Evolutionary conservation across 2,329 filamentous ascomycete genomes (phyloP), one percentile per base, ranked within the genome.

Genomic region (Cladosporium colombiae): DNA sequence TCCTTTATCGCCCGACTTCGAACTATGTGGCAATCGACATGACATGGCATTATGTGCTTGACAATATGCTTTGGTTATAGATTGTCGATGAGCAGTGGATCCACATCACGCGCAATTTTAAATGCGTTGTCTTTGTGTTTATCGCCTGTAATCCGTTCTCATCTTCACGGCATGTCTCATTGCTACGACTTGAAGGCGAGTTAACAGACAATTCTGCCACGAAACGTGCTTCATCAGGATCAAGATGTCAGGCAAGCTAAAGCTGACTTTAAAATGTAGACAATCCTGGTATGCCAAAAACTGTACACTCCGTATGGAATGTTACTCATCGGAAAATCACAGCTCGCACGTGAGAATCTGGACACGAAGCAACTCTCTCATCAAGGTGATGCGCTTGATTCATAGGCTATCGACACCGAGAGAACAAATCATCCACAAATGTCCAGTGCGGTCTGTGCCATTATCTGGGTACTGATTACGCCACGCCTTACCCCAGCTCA

Each of bases 21-120:
- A 23, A 16, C 25, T 46, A 29, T 25, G 33, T 63, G 60, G 60
- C 61, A 56, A 63, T 21, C 18, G 35, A 29, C 10, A 56, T 63
- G 50, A 56, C 35, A 59, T 33, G 52, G n/a, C n/a, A 18, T n/a
- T 44, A 44, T 44, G 37, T 3, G 14, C 5, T 46, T 8, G n/a
- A 10, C 8, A 21, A 23, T 10, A 46, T 46, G 40, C n/a, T 46
- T 46, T 21, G 37, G n/a, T 46, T 21, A n/a, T 46, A 11, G 23
- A 21, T 1, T 46, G n/a, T 13, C 11, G 0, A 11, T 44, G 37
- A 44, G 18, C 37, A n/a, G n/a, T 44, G 18, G 16, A 44, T n/a
- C 37, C 18, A 44, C 37, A 18, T 44, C n/a, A 44, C 8, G 37
- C 37, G 18, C 18, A n/a, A 18, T 18, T 18, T 6, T 10, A 44